Conservation (phyloP, 176 grass and related monocot genomes). For the Raddia distichophylla region DNA sequence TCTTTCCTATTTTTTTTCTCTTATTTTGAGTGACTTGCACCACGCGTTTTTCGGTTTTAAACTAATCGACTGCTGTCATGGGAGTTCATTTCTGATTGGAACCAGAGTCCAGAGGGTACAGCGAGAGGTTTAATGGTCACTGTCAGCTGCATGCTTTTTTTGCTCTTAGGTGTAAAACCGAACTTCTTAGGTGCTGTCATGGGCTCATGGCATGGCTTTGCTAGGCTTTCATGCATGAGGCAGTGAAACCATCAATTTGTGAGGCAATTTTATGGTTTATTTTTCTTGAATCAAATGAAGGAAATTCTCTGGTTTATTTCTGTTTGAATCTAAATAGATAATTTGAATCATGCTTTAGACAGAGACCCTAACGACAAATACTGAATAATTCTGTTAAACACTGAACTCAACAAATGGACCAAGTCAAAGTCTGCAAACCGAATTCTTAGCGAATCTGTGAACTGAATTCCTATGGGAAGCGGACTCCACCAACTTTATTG, state of each 20-base stretch:
- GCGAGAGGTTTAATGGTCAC: not conserved
- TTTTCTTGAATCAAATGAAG: no score
- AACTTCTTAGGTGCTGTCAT: no score
- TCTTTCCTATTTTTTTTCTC: not conserved
- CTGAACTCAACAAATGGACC: not conserved
- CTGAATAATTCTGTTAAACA: not conserved
- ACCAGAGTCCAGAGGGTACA: not conserved
- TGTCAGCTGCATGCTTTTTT: not conserved
- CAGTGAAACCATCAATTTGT: no score
- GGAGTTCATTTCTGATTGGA: not conserved
- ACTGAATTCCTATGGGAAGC: not conserved
- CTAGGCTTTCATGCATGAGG: no score
- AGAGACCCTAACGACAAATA: not conserved
- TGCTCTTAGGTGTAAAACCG: not conserved
- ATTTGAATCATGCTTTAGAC: no score
- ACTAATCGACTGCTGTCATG: not conserved
- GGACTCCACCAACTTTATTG: not conserved
- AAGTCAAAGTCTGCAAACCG: not conserved
- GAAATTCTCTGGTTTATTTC: no score
- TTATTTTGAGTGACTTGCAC: not conserved
- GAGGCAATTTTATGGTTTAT: no score
- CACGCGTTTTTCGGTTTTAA: conserved; percentile 5
- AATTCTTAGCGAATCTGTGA: not conserved
- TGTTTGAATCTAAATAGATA: no score
- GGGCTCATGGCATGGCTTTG: no score